Percentiles rank a stretch among this genome's conserved stretches.
Evolutionary conservation across 768 basidiomycete species (phyloP).

Genomic region (Leccinum broughii): DNA sequence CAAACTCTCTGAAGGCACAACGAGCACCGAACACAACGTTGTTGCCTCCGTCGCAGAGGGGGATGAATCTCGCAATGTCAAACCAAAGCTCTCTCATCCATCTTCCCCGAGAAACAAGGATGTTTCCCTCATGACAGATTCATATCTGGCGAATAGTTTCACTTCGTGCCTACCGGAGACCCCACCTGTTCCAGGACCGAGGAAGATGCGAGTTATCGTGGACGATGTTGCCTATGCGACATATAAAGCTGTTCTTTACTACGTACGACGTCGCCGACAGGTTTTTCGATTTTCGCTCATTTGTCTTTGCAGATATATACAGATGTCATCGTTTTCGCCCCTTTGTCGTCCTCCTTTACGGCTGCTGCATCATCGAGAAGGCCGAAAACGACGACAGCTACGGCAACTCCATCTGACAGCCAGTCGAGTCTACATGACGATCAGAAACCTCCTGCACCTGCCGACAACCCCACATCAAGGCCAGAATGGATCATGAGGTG

Average conservation of each 20-base stretch:
- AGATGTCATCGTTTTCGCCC: constrained; percentile 80
- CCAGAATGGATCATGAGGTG: constrained; percentile 76
- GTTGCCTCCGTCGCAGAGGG: neutral
- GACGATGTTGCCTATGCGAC: constrained; percentile 62
- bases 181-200: constrained; percentile 41
- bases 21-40: neutral
- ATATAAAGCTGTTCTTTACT: constrained; percentile 71
- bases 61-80: constrained; percentile 31
- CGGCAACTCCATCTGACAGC: constrained; percentile 34
- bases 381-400: constrained; percentile 4
- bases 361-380: constrained; percentile 22
- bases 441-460: constrained; percentile 9
- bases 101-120: constrained; percentile 39
- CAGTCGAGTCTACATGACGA: constrained; percentile 34
- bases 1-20: constrained; percentile 5
- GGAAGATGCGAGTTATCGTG: constrained; percentile 53
- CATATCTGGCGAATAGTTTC: neutral
- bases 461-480: constrained; percentile 39
- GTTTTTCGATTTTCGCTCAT: constrained; percentile 10
- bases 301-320: constrained; percentile 66
- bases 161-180: neutral
- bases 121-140: constrained; percentile 21
- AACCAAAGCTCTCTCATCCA: constrained; percentile 38
- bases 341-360: constrained; percentile 70
- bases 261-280: constrained; percentile 46